Evolutionary conservation across 2,329 filamentous ascomycete genomes (phyloP), one percentile per base, ranked within the genome.

Genomic region (Aplosporella prunicola): DNA sequence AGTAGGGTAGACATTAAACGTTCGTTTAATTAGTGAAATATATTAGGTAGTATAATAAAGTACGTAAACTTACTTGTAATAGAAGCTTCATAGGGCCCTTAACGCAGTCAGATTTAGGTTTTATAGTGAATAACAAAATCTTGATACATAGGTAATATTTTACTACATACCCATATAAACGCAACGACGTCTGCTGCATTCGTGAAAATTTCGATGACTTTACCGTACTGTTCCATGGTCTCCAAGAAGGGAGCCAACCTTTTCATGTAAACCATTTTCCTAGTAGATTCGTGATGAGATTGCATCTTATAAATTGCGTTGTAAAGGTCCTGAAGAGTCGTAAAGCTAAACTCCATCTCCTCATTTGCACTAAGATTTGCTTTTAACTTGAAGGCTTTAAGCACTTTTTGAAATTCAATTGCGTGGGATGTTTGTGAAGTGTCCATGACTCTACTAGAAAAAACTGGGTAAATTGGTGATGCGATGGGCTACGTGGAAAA

Each of bases 51-150:
- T 5, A 9, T 11, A 4, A 3, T 16, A 30, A 41, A 28, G 20
- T 11, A 35, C 25, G 25, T 40, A 20, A 13, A 40, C 22, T 14
- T 41, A 40, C 52, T 48, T 48, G 39, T 5, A 63, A 48, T 9
- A 61, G 43, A 23, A 61, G 55, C 35, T 63, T 60, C 36, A 64
- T 51, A 0, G 61, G 60, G 2, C 61, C 32, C 32, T 34, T 20
- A 1, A 39, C 18, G 15, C 27, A 27, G 13, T 41, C 42, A 41
- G 40, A 33, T 9, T 14, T 9, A 23, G 4, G 35, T 17, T 27
- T 39, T 8, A n/a, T n/a, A n/a, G n/a, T n/a, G n/a, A n/a, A n/a
- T n/a, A n/a, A n/a, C n/a, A n/a, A n/a, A n/a, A n/a, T n/a, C n/a
- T n/a, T n/a, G n/a, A n/a, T n/a, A n/a, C n/a, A n/a, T n/a, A n/a